A percentile compares a stretch with the other conserved stretches of the same genome.
phyloP scores from a whole-genome alignment of 2,329 filamentous ascomycete genomes.

The Bimuria novae-zelandiae region DNA sequence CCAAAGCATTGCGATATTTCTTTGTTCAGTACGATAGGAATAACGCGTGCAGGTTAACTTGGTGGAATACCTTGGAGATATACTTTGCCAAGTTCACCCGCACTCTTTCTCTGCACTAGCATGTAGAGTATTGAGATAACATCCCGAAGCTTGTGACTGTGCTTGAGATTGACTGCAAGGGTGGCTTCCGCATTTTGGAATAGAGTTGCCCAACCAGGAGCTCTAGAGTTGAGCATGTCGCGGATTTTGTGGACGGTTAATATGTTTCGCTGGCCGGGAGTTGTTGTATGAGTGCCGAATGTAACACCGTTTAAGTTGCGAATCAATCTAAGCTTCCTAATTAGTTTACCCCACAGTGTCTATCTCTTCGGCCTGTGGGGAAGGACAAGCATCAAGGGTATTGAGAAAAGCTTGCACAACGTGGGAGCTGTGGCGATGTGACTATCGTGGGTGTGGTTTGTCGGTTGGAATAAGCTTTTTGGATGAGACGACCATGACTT shows the following conservation, averaged over 20 bases:
- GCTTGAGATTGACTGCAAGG: constrained; percentile 14
- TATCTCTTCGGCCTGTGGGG: background rate
- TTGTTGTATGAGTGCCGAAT: constrained; percentile 25
- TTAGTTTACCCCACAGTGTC: background rate
- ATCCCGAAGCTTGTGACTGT: constrained; percentile 9
- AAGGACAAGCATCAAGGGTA: no score
- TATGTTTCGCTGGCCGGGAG: constrained; percentile 22
- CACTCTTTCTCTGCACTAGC: background rate
- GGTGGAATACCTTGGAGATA: constrained; percentile 16
- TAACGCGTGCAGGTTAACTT: constrained; percentile 1
- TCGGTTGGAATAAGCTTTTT: no score
- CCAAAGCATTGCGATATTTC: constrained; percentile 27
- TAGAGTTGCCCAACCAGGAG: constrained; percentile 12
- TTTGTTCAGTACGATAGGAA: constrained; percentile 7
- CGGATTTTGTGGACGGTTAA: constrained; percentile 20
- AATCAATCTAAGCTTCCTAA: constrained; percentile 4
- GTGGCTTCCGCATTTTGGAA: constrained; percentile 5
- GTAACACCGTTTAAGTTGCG: constrained; percentile 13
- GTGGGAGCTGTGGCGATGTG: no score
- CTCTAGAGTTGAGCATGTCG: constrained; percentile 4
- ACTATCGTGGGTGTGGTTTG: no score
- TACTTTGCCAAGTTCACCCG: background rate
- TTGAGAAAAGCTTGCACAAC: no score
- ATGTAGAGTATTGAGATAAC: background rate
- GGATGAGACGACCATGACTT: no score